Evolutionary conservation across 2,329 filamentous ascomycete species (phyloP).

Genomic region (Colletotrichum horii): DNA sequence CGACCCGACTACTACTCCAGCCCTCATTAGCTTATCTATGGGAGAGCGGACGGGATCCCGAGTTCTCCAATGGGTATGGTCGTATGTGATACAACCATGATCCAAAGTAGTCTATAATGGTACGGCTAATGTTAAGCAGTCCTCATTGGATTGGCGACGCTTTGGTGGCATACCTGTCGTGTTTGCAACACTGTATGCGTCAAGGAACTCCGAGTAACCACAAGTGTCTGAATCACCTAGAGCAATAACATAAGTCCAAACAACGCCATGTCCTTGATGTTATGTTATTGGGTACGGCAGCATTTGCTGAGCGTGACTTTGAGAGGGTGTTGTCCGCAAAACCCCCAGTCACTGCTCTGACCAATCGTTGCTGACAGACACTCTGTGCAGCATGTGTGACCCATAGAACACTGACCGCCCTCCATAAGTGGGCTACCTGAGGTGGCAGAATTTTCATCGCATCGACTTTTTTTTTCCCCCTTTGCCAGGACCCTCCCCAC

Average conservation of each 20-base stretch:
- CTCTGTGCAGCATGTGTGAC: background rate
- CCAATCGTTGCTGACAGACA: background rate
- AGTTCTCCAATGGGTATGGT: background rate
- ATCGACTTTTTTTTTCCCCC: slow-evolving; percentile 2
- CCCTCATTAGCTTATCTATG: background rate
- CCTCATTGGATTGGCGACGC: background rate
- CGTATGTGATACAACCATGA: background rate
- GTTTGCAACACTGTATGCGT: background rate
- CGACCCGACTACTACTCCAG: background rate
- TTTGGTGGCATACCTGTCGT: background rate
- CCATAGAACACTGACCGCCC: background rate
- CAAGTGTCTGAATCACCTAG: background rate
- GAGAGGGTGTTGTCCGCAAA: background rate
- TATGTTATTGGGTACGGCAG: background rate
- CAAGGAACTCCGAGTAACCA: background rate
- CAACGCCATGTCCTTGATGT: background rate
- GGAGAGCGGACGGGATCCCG: slow-evolving; percentile 3
- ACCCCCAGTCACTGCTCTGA: background rate
- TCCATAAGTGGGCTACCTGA: background rate
- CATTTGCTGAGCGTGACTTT: background rate
- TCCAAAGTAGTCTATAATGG: background rate
- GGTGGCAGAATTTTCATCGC: slow-evolving; percentile 20
- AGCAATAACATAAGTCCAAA: background rate
- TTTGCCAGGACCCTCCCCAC: background rate
- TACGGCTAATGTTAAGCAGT: background rate